These are phyloP conservation scores for Aspergillus intermedius DNA, from an alignment of 2,329 filamentous ascomycete genomes.

Conservation along the genomic window DNA sequence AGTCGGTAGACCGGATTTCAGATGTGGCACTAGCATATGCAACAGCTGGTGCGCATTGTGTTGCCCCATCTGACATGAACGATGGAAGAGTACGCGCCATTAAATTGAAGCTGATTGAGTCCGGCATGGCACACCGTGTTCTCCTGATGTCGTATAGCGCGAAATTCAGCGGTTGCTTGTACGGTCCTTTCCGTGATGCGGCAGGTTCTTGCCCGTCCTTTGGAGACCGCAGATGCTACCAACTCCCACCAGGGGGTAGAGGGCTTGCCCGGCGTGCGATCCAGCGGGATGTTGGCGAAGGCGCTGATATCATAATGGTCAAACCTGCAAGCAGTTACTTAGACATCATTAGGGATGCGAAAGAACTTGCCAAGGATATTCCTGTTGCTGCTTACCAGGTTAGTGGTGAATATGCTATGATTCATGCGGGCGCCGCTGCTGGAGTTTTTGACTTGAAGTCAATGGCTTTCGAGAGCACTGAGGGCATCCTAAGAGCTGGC, in stretches of 20 bases:
- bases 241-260: constrained; percentile 85
- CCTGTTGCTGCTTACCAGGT: constrained; percentile 96
- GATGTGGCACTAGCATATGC: constrained; percentile 98
- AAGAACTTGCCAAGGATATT: constrained; percentile 84
- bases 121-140: constrained; percentile 83
- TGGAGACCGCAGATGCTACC: constrained; percentile 93
- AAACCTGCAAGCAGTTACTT: constrained; percentile 95
- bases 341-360: constrained; percentile 96
- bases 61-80: constrained; percentile 98
- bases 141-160: constrained; percentile 97
- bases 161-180: constrained; percentile 94
- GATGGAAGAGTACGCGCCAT: constrained; percentile 95
- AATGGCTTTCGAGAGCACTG: constrained; percentile 91
- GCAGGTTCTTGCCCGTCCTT: constrained; percentile 87
- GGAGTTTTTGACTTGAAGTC: constrained; percentile 92
- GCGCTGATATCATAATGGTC: constrained; percentile 98
- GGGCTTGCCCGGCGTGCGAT: constrained; percentile 90
- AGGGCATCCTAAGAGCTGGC: constrained; percentile 86
- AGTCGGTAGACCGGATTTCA: constrained; percentile 89
- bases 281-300: constrained; percentile 80
- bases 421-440: constrained; percentile 89
- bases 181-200: constrained; percentile 94
- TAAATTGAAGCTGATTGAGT: constrained; percentile 94
- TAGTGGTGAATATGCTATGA: constrained; percentile 95
- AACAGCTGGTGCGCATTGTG: constrained; percentile 90